Percentiles rank a stretch among this genome's conserved stretches.
Evolutionary conservation across 495 filamentous ascomycete species (phyloP).

Genomic region (Penicillium simplicissimum): DNA sequence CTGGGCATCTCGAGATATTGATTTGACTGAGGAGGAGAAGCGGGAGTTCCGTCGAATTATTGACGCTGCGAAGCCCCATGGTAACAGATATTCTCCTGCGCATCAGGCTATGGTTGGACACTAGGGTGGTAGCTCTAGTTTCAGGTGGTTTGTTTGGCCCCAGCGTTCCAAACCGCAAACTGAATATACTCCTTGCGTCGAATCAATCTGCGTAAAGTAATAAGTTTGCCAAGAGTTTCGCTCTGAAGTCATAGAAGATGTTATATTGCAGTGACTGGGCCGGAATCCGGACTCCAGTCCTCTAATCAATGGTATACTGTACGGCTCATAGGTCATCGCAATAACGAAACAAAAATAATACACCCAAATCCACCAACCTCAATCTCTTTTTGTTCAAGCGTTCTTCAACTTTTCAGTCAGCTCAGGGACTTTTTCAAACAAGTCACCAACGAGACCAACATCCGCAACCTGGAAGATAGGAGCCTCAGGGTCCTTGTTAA

Average conservation of each 20-base stretch:
- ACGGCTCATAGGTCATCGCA: slow-evolving; percentile 31
- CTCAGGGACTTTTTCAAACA: slow-evolving; percentile 95
- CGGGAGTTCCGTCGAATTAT: slow-evolving; percentile 40
- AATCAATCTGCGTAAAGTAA: too few relatives aligned
- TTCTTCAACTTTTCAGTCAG: slow-evolving; percentile 90
- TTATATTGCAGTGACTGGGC: slow-evolving; percentile 11
- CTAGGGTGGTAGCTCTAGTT: slow-evolving; percentile 14
- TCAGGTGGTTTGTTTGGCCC: too few relatives aligned
- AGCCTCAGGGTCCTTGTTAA: slow-evolving; percentile 96
- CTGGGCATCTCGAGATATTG: slow-evolving; percentile 42
- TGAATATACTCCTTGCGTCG: too few relatives aligned
- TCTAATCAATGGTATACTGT: slow-evolving; percentile 38
- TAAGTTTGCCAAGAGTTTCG: too few relatives aligned
- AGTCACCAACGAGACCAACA: slow-evolving; percentile 89
- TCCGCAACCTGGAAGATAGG: slow-evolving; percentile 99
- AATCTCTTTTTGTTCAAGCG: slow-evolving; percentile 32
- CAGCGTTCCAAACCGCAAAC: too few relatives aligned
- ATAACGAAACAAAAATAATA: slow-evolving; percentile 21
- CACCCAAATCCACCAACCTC: neutral
- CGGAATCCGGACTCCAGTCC: slow-evolving; percentile 13
- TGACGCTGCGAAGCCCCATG: slow-evolving; percentile 42
- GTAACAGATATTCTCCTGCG: slow-evolving; percentile 34
- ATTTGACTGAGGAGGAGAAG: slow-evolving; percentile 37
- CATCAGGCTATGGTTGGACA: slow-evolving; percentile 44
- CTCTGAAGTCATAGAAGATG: neutral